Base-by-base conservation (phyloP, 2,329 filamentous ascomycete species). In the Whalleya microplaca region DNA sequence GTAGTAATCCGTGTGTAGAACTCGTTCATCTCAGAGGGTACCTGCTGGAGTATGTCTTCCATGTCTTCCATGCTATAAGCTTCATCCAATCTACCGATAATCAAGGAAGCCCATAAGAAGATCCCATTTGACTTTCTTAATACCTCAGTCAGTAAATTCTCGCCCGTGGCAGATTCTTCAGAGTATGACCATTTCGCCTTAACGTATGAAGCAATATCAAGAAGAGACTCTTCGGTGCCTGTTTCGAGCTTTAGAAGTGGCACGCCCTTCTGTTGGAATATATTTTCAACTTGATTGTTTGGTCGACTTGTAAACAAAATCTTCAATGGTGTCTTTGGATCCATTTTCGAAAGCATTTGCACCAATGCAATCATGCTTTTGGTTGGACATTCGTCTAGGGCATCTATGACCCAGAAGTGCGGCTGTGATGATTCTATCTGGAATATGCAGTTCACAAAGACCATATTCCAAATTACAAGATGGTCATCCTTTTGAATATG, bases 71-170 rank as follows among this genome's bases (percentile, higher is more conserved):
- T n/a, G n/a, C n/a, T n/a, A n/a, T n/a, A n/a, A n/a, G n/a, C n/a
- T n/a, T n/a, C n/a, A n/a, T n/a, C n/a, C n/a, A n/a, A n/a, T n/a
- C n/a, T n/a, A n/a, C n/a, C n/a, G n/a, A n/a, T n/a, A n/a, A n/a
- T n/a, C n/a, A 68, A 53, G 2, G 64, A 64, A 3, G 64, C 65
- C 66, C 66, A 68, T 6, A 68, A 58, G 45, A 68, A 68, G 21
- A 65, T 61, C 18, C 64, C 65, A 16, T 64, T 62, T 0, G 64
- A 69, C 40, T 64, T 67, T 10, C 53, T 41, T 3, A 67, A 52
- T 5, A 69, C 62, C 23, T 64, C 56, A 1, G 61, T 32, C 8
- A 67, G 53, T 9, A 68, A 55, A 10, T 42, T 51, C 8, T 55
- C 53, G 21, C 23, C 21, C 8, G 18, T 10, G 16, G 16, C 40